Percentiles rank a stretch among this genome's conserved stretches.
phyloP scores from a whole-genome alignment of 148 eudicot species.

The Bassia scoparia region DNA sequence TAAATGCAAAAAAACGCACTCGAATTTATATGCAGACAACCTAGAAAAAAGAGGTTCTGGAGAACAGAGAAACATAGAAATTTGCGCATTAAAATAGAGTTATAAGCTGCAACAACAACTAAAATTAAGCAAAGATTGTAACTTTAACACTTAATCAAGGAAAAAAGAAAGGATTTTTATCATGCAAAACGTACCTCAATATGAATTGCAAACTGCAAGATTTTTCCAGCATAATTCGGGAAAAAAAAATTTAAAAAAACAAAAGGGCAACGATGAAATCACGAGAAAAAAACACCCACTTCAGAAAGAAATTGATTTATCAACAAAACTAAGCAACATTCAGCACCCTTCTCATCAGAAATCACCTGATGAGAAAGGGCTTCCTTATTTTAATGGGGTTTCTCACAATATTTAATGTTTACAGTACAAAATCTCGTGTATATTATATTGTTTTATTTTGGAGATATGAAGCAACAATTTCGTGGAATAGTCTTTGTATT shows the following conservation, averaged over 20 bases:
- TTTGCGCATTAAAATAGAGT: conserved; percentile 6
- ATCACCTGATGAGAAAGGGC: conserved; percentile 11
- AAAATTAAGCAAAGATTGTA: not conserved
- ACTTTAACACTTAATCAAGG: not conserved
- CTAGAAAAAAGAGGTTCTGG: not conserved
- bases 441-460: no score
- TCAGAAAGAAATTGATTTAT: not conserved
- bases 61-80: not conserved
- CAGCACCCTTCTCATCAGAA: conserved; percentile 7
- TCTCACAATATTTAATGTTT: not conserved
- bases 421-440: not conserved
- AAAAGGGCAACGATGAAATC: conserved; percentile 20
- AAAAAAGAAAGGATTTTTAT: not conserved
- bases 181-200: conserved; percentile 16
- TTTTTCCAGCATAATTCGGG: not conserved
- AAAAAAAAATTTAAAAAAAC: not conserved
- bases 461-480: conserved; percentile 12
- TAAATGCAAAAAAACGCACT: not conserved
- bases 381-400: not conserved
- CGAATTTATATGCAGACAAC: conserved; percentile 1
- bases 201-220: conserved; percentile 12
- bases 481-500: conserved; percentile 11
- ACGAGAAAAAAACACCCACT: conserved; percentile 19
- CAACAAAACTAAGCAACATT: not conserved
- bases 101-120: conserved; percentile 10